phyloP scores from a whole-genome alignment of 352 stramenopile species.

The Pythium rhizo-oryzae region DNA sequence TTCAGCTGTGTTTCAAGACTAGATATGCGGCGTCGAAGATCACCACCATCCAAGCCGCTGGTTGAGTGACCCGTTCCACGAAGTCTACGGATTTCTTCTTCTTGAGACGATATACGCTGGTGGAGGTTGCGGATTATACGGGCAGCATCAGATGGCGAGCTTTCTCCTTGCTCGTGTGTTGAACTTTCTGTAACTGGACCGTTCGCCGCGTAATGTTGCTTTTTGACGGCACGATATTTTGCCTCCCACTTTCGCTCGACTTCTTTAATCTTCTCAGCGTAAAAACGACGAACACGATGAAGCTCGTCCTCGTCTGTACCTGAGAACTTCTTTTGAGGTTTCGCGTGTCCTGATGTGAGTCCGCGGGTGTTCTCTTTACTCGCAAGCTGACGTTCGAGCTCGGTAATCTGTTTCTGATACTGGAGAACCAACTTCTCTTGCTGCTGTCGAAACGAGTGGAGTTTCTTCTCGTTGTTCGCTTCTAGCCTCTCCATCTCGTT shows the following conservation, averaged over 20 bases:
- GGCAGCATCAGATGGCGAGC: constrained; percentile 11
- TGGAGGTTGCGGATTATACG: constrained; percentile 24
- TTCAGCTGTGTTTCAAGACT: constrained; percentile 58
- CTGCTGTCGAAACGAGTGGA: constrained; percentile 76
- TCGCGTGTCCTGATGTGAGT: not conserved
- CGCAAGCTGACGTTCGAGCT: constrained; percentile 47
- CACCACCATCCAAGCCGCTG: constrained; percentile 8
- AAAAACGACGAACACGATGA: constrained; percentile 67
- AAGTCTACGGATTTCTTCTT: constrained; percentile 29
- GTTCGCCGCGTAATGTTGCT: constrained; percentile 34
- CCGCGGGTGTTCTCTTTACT: constrained; percentile 24
- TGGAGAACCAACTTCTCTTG: constrained; percentile 78
- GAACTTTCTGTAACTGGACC: constrained; percentile 7
- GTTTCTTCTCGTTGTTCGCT: constrained; percentile 47
- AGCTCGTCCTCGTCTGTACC: constrained; percentile 39
- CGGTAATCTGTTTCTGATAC: constrained; percentile 62
- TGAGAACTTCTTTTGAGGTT: not conserved
- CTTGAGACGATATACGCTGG: constrained; percentile 20
- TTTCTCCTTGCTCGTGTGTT: not conserved
- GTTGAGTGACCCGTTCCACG: not conserved
- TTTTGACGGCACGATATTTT: constrained; percentile 63
- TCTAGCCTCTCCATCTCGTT: constrained; percentile 51
- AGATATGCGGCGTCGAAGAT: constrained; percentile 25
- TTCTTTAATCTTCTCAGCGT: constrained; percentile 76
- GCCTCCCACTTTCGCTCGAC: constrained; percentile 74